These are phyloP conservation scores for Theobroma cacao DNA, from an alignment of 345 rosid species.

Conservation along the genomic window DNA sequence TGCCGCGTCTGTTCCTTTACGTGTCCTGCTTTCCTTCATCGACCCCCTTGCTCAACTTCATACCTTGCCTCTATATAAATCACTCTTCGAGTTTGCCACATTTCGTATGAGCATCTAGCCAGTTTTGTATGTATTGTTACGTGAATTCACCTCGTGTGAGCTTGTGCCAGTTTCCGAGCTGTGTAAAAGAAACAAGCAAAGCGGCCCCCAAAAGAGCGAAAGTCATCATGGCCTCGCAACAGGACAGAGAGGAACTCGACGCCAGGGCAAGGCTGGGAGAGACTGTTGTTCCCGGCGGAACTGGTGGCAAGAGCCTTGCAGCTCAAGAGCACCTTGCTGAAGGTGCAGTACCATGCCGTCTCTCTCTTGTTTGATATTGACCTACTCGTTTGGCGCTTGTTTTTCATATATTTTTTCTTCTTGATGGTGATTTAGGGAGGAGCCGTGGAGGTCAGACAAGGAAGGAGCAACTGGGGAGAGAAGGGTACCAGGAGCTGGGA, in stretches of 20 bases:
- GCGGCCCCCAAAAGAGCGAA: not conserved
- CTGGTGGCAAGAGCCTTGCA: conserved; percentile 88
- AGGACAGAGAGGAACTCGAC: conserved; percentile 53
- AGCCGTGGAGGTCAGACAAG: conserved; percentile 51
- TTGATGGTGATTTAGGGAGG: conserved; percentile 30
- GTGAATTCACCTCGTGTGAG: not conserved
- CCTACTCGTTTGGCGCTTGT: not conserved
- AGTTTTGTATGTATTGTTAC: not conserved
- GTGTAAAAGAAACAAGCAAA: not conserved
- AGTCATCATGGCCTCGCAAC: conserved; percentile 43
- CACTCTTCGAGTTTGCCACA: not conserved
- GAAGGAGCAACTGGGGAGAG: conserved; percentile 53
- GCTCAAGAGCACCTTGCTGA: conserved; percentile 90
- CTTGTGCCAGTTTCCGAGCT: not conserved
- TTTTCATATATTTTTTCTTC: not conserved
- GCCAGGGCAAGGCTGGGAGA: conserved; percentile 70
- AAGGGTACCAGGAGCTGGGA: conserved; percentile 60
- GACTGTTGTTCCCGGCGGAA: conserved; percentile 77
- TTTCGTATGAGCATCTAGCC: not conserved
- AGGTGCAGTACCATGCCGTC: conserved; percentile 30
- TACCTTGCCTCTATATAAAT: not conserved
- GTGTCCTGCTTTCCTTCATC: not conserved
- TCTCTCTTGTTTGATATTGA: not conserved
- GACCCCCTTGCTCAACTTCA: not conserved
- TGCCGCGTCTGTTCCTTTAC: conserved; percentile 10